phyloP scores from a whole-genome alignment of 139 green algal species.

The Chlamydomonas asymmetrica region DNA sequence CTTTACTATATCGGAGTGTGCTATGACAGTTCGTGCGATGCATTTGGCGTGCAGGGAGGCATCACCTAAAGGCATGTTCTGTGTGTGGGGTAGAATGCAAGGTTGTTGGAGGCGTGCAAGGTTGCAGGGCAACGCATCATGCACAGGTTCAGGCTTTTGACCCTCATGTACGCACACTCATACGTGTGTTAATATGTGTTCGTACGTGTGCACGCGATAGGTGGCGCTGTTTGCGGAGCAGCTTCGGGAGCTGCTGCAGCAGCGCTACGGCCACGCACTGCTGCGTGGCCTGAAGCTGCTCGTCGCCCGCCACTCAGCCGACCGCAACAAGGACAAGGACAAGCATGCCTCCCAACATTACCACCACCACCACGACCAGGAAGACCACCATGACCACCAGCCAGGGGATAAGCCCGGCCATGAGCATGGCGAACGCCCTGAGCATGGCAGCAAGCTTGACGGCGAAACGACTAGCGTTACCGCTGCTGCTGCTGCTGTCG shows the following conservation, averaged over 20 bases:
- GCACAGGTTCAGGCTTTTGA: no score
- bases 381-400: conserved; percentile 10
- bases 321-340: conserved; percentile 12
- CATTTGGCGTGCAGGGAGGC: no score
- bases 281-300: conserved; percentile 40
- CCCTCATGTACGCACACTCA: no score
- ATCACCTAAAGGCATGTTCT: no score
- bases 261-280: conserved; percentile 57
- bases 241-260: conserved; percentile 64
- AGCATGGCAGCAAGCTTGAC: neutral
- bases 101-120: no score
- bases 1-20: no score
- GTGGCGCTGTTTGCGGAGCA: conserved; percentile 58
- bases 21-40: no score
- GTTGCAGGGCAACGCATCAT: no score
- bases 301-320: neutral
- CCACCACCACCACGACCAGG: neutral
- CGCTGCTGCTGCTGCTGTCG: neutral
- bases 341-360: conserved; percentile 2
- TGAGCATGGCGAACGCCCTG: neutral
- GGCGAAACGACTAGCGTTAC: neutral
- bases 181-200: no score
- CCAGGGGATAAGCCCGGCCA: neutral
- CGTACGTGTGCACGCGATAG: conserved; percentile 1
- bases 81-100: no score